A percentile compares a stretch with the other conserved stretches of the same genome.
phyloP scores from a whole-genome alignment of 768 basidiomycete species.

The Termitomyces sp. region DNA sequence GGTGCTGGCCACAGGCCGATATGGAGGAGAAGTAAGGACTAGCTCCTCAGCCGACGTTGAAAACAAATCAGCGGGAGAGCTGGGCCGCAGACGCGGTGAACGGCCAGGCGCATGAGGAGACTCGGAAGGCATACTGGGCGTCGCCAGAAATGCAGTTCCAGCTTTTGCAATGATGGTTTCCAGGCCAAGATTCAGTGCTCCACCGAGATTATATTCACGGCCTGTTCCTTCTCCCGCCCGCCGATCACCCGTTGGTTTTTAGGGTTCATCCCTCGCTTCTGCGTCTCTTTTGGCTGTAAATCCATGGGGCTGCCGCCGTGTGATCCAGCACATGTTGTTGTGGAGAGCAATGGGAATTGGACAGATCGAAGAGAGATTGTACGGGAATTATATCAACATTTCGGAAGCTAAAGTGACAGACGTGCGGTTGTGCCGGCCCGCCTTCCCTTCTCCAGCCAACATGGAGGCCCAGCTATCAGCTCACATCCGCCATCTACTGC shows the following conservation, averaged over 20 bases:
- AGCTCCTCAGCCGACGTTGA: constrained; percentile 15
- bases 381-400: no score
- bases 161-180: constrained; percentile 6
- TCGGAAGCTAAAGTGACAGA: no score
- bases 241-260: background rate
- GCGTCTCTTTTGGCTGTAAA: background rate
- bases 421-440: background rate
- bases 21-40: constrained; percentile 28
- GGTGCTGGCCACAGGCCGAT: constrained; percentile 26
- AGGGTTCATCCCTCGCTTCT: background rate
- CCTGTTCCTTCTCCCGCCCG: background rate
- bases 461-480: constrained; percentile 22
- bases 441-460: background rate
- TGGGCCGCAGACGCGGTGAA: background rate
- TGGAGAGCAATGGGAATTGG: background rate
- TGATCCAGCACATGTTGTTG: background rate
- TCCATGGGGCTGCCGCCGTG: background rate
- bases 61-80: constrained; percentile 1
- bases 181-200: background rate
- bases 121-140: background rate
- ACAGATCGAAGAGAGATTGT: background rate
- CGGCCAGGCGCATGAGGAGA: background rate
- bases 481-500: constrained; percentile 51
- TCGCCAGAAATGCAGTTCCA: background rate
- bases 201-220: background rate